A percentile compares a stretch with the other conserved stretches of the same genome.
Evolutionary conservation across 1,139 yeast genomes (phyloP).

Genomic region (Zygosaccharomyces pseudobailii): DNA sequence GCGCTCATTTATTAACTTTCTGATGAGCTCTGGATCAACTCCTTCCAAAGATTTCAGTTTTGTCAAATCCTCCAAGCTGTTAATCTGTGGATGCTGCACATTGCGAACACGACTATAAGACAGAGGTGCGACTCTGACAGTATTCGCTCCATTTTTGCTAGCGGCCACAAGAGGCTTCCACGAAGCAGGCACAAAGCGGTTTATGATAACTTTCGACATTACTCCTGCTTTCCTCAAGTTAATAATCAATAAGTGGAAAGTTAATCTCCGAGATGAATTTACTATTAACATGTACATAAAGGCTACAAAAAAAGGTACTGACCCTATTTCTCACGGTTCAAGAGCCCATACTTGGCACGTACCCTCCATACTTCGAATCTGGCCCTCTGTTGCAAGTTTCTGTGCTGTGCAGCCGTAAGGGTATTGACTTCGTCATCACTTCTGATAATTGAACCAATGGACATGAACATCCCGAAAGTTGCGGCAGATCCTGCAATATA

Average conservation of each 20-base stretch:
- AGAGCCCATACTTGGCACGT: constrained; percentile 25
- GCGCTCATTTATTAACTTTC: constrained; percentile 28
- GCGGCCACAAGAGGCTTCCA: not conserved
- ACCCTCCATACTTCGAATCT: constrained; percentile 31
- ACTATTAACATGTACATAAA: constrained; percentile 11
- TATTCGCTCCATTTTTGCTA: not conserved
- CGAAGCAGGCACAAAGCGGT: not conserved
- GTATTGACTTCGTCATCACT: constrained; percentile 45
- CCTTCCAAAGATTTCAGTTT: constrained; percentile 28
- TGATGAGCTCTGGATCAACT: constrained; percentile 32
- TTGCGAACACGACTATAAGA: not conserved
- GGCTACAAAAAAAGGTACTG: constrained; percentile 3
- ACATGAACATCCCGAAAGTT: constrained; percentile 93
- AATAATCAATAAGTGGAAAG: not conserved
- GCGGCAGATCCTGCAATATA: constrained; percentile 96
- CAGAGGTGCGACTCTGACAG: not conserved
- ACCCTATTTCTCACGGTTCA: constrained; percentile 6
- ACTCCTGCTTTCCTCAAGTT: not conserved
- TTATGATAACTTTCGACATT: not conserved
- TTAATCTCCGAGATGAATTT: constrained; percentile 6
- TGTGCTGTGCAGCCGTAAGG: constrained; percentile 13
- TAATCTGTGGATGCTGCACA: constrained; percentile 9
- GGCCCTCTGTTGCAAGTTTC: constrained; percentile 29
- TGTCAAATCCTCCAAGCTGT: constrained; percentile 30
- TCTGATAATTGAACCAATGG: constrained; percentile 88